Percentiles rank a stretch among this genome's conserved stretches.
These are phyloP conservation scores for Solanum appendiculatum DNA, from an alignment of 257 asterid genomes.

Conservation along the genomic window DNA sequence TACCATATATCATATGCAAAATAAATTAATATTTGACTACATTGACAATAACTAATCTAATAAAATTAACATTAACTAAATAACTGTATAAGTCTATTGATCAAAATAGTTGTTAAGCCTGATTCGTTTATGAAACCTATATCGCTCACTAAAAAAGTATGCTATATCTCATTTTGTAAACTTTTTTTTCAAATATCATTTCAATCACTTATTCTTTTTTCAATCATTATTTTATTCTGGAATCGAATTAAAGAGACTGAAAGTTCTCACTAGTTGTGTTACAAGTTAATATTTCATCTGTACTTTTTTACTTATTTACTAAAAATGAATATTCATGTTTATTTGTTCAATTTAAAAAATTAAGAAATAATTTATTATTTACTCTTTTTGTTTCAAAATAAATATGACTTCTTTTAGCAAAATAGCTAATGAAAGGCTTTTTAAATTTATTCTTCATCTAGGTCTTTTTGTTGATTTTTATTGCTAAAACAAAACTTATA, in stretches of 20 bases:
- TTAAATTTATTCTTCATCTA: not conserved
- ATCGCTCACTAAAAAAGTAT: not conserved
- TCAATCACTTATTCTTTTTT: not conserved
- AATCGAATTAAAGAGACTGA: not conserved
- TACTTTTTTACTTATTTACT: too few relatives aligned
- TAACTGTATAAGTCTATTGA: too few relatives aligned
- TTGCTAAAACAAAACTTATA: not conserved
- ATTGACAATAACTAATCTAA: not conserved
- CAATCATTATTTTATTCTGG: too few relatives aligned
- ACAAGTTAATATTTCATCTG: not conserved
- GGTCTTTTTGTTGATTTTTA: not conserved
- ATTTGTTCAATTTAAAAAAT: too few relatives aligned
- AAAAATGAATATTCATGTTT: too few relatives aligned
- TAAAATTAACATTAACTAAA: not conserved
- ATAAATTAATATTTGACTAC: not conserved
- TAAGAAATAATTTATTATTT: too few relatives aligned
- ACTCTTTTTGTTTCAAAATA: not conserved
- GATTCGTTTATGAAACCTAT: not conserved
- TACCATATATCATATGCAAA: not conserved
- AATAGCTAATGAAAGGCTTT: not conserved
- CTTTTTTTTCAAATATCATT: not conserved
- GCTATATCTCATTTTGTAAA: too few relatives aligned
- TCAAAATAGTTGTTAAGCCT: too few relatives aligned
- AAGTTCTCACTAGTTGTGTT: too few relatives aligned
- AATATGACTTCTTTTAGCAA: not conserved